A percentile compares a stretch with the other conserved stretches of the same genome.
These are phyloP conservation scores for Periconia sp. DNA, from an alignment of 2,329 filamentous ascomycete species.

Conservation along the genomic window DNA sequence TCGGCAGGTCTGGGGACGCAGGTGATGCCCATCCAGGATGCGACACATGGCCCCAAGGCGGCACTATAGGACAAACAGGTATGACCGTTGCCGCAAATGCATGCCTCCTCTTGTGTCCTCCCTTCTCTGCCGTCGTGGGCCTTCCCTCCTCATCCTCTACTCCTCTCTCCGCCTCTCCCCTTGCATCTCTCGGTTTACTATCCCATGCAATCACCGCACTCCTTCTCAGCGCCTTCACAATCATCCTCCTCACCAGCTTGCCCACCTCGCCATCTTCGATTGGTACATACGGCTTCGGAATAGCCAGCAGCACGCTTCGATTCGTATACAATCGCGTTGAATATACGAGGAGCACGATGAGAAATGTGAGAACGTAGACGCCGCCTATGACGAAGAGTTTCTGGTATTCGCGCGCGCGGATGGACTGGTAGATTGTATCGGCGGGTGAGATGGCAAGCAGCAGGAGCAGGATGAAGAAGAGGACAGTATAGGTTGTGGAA, in stretches of 20 bases:
- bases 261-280: slow-evolving; percentile 84
- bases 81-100: slow-evolving; percentile 40
- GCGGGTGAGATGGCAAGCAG: slow-evolving; percentile 81
- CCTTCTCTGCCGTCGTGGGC: slow-evolving; percentile 32
- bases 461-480: slow-evolving; percentile 74
- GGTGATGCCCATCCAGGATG: slow-evolving; percentile 92
- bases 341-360: slow-evolving; percentile 78
- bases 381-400: slow-evolving; percentile 84
- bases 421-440: slow-evolving; percentile 79
- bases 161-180: slow-evolving; percentile 46
- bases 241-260: slow-evolving; percentile 75
- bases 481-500: slow-evolving; percentile 74
- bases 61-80: slow-evolving; percentile 50
- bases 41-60: slow-evolving; percentile 81
- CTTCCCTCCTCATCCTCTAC: slow-evolving; percentile 18
- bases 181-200: slow-evolving; percentile 69
- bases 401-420: slow-evolving; percentile 68
- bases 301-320: slow-evolving; percentile 76
- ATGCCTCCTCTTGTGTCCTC: slow-evolving; percentile 39
- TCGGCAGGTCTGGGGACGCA: slow-evolving; percentile 72
- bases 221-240: slow-evolving; percentile 72
- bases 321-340: slow-evolving; percentile 85
- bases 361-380: slow-evolving; percentile 73
- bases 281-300: slow-evolving; percentile 86
- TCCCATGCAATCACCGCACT: slow-evolving; percentile 85